Evolutionary conservation across 495 filamentous ascomycete genomes (phyloP), one percentile per base, ranked within the genome.

Genomic region (Tuber magnatum): DNA sequence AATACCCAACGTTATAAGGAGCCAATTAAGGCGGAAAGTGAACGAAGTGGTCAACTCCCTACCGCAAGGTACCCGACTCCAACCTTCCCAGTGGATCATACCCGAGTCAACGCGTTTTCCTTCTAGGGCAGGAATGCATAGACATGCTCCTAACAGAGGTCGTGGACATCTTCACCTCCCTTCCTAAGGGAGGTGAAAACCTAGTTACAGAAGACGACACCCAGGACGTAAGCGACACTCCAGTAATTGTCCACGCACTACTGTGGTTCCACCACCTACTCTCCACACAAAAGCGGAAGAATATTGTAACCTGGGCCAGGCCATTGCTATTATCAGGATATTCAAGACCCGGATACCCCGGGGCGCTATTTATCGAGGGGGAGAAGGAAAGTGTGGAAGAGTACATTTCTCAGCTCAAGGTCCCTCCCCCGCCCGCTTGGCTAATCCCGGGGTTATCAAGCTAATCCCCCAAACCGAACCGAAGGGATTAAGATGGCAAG

Each of bases 251-350:
- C 39, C 35, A 22, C 24, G 70, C 35, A 48, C 24, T 73, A 5
- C 42, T 76, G 3, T 51, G 43, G 56, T 76, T 76, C 28, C 61
- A 73, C 35, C 56, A 73, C 20, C 56, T 69, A 40, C 61, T 69
- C 24, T 69, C 71, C 12, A 41, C 51, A 8, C 40, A 73, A 46
- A 69, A 72, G 14, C 51, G 61, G n/a, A n/a, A 69, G 24, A 18
- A 68, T n/a, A 69, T 70, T 12, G 42, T 73, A 5, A 41, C 46
- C 42, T 69, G 35, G 74, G 42, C 41, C 2, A 70, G 51, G 41
- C 18, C 20, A 35, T 39, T 76, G 35, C 1, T 38, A 20, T 10
- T 69, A 8, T 46, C 71, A 6, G 71, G 74, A 16, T 76, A 73
- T 39, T 73, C 43, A 18, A 42, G 70, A n/a, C 41, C 41, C 35